phyloP scores from a whole-genome alignment of 1,284 basidiomycete genomes.

The Trichosporon faecale region DNA sequence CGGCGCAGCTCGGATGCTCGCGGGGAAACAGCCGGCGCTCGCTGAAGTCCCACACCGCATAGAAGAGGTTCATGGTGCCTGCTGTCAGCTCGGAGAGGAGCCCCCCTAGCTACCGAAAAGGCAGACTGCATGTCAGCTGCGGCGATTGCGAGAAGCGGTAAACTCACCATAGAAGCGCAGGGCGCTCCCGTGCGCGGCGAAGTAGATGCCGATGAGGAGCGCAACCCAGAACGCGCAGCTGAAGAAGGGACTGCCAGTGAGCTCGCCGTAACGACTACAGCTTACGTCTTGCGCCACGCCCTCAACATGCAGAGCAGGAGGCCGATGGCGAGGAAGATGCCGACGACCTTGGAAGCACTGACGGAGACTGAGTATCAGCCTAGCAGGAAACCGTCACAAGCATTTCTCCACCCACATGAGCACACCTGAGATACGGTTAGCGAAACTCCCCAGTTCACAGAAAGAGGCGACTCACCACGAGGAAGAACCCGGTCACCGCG shows the following conservation, averaged over 20 bases:
- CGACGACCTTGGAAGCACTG: conserved; percentile 49
- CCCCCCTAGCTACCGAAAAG: conserved; percentile 20
- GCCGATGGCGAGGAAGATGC: conserved; percentile 48
- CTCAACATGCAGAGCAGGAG: conserved; percentile 46
- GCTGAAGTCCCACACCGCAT: conserved; percentile 51
- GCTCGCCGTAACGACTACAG: background rate
- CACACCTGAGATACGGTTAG: conserved; percentile 30
- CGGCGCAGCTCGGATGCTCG: background rate
- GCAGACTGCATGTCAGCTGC: conserved; percentile 20
- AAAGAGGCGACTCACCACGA: conserved; percentile 42
- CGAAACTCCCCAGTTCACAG: too few species aligned
- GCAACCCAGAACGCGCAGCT: conserved; percentile 47
- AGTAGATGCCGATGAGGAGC: conserved; percentile 52
- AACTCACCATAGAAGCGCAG: conserved; percentile 47
- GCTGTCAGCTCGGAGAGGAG: background rate
- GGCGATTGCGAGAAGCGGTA: too few species aligned
- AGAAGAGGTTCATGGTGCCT: conserved; percentile 51
- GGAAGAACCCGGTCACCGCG: conserved; percentile 44
- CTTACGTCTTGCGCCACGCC: conserved; percentile 49
- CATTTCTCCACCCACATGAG: conserved; percentile 24
- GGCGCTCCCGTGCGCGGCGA: conserved; percentile 50
- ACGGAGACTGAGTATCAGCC: conserved; percentile 37
- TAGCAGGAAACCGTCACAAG: background rate
- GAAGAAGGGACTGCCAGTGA: conserved; percentile 40
- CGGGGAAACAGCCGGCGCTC: conserved; percentile 49